Evolutionary conservation across 257 asterid species (phyloP), one percentile per base, ranked within the genome.

Genomic region (Nicotiana knightiana): DNA sequence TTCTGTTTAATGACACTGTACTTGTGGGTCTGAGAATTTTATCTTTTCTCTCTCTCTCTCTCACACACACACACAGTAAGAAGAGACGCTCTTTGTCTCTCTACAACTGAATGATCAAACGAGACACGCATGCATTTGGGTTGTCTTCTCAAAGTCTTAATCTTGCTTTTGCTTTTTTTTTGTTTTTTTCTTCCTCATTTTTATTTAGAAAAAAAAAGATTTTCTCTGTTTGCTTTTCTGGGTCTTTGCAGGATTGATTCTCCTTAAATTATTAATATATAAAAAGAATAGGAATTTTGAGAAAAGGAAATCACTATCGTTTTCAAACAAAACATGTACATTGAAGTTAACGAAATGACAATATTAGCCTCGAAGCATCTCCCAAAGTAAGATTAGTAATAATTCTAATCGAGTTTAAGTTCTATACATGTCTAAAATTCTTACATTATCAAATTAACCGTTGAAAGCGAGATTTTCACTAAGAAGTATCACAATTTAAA

Each of bases 51-150:
- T 71, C 85, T 33, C 79, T 71, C 85, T 64, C 82, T 21, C 24
- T 21, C 24, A 21, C 24, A 9, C 67, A 82, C 10, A 43, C 48
- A 37, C 48, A 62, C 37, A 55, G 6, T 55, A 62, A 63, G 67
- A 80, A 35, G 67, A 59, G 79, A 39, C n/a, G 15, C 32, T 21
- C 32, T 21, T 71, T 67, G 35, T 32, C 67, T 15, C 35, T 4
- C 68, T 82, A 87, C 80, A 63, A 37, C 80, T 18, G 81, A 58
- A 86, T 59, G 86, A 81, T 51, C 77, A 51, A 82, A 51, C 76
- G 87, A 82, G 90, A 91, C 90, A 89, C 84, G 92, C 96, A 91
- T 91, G 97, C 94, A 81, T 48, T 85, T 86, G 84, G 65, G 85
- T 78, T 83, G 88, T 89, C 73, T 85, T 86, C 83, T 75, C 58